A percentile compares a stretch with the other conserved stretches of the same genome.
Conservation (phyloP, 192 early-diverging fungal species). For the Entophlyctis luteolus region DNA sequence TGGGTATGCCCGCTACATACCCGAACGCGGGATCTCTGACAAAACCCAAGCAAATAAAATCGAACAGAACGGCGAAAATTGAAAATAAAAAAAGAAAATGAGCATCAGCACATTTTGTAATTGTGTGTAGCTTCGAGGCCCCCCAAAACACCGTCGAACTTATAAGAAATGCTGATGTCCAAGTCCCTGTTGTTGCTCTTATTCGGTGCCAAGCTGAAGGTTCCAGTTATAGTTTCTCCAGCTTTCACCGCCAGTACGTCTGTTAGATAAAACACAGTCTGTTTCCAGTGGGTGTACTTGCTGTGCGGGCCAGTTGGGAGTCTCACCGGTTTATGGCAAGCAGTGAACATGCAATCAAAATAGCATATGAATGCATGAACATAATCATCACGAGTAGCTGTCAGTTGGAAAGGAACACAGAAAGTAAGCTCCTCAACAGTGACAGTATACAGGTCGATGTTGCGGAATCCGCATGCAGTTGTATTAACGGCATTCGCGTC, state of each 20-base stretch:
- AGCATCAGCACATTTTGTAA: conserved; percentile 69
- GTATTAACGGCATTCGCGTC: conserved; percentile 80
- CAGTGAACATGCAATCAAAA: conserved; percentile 95
- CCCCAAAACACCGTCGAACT: conserved; percentile 56
- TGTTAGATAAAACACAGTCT: conserved; percentile 93
- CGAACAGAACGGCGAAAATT: neutral
- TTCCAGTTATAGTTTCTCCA: conserved; percentile 69
- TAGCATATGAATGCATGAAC: conserved; percentile 90
- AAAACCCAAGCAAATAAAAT: neutral
- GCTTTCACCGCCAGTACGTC: conserved; percentile 68
- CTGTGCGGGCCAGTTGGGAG: conserved; percentile 76
- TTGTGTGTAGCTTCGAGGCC: conserved; percentile 48
- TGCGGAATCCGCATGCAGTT: conserved; percentile 70
- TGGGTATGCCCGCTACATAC: no score
- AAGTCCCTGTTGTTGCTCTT: conserved; percentile 86
- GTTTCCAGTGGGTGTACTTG: conserved; percentile 99
- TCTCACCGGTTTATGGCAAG: conserved; percentile 80
- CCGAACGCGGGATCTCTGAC: neutral
- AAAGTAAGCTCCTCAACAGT: conserved; percentile 85
- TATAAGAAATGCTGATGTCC: conserved; percentile 78
- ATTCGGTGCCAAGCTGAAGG: conserved; percentile 68
- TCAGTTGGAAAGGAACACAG: conserved; percentile 74
- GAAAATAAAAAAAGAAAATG: conserved; percentile 1
- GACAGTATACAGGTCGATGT: conserved; percentile 82
- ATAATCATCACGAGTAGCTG: conserved; percentile 74